Conservation (phyloP, 495 filamentous ascomycete species). For the Tuber melanosporum region DNA sequence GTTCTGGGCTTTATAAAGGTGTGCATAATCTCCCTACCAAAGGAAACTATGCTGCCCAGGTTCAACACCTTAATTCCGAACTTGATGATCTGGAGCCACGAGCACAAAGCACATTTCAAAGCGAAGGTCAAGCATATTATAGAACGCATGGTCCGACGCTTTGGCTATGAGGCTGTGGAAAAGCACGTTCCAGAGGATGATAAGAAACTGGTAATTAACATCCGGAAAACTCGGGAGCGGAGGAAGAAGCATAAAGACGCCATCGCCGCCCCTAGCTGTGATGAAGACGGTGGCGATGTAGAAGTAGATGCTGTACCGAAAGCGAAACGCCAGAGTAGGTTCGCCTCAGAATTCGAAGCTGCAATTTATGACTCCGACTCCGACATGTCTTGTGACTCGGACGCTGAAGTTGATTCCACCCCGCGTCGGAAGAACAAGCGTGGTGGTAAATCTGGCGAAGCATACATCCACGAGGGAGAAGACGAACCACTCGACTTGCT, state of each 20-base stretch:
- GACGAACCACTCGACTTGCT: constrained; percentile 92
- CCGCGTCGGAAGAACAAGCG: constrained; percentile 46
- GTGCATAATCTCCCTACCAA: constrained; percentile 75
- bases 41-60: constrained; percentile 64
- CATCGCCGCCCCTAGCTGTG: constrained; percentile 48
- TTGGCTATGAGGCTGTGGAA: constrained; percentile 73
- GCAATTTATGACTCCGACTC: constrained; percentile 82
- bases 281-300: constrained; percentile 49
- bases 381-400: constrained; percentile 58
- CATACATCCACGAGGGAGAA: constrained; percentile 87
- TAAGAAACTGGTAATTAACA: constrained; percentile 82
- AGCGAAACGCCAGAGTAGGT: constrained; percentile 52
- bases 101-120: constrained; percentile 92
- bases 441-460: constrained; percentile 53
- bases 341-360: constrained; percentile 90
- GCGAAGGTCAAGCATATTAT: constrained; percentile 96
- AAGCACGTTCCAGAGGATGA: constrained; percentile 72
- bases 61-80: constrained; percentile 72
- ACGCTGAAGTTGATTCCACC: constrained; percentile 51
- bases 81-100: constrained; percentile 90
- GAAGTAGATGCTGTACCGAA: constrained; percentile 37
- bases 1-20: constrained; percentile 96
- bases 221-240: constrained; percentile 84
- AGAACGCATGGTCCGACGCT: constrained; percentile 83
- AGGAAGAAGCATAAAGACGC: constrained; percentile 77